Conservation (phyloP, 2,329 filamentous ascomycete genomes). For the Coniosporium tulheliwenetii region DNA sequence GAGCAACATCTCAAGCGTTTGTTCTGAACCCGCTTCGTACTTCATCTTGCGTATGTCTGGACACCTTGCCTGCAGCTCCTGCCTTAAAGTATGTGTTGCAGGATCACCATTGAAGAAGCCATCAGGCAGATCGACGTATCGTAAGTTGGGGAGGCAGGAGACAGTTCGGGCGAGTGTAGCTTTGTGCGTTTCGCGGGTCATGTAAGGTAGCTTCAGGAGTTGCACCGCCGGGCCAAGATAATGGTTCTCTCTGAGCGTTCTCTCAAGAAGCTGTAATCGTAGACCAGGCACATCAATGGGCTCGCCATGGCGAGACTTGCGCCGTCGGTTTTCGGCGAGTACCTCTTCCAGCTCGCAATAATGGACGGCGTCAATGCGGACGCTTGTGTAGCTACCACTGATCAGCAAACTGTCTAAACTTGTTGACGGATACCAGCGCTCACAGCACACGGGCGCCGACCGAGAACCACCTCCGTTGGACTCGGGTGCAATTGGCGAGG, state of each 20-base stretch:
- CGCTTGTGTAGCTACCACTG: slow-evolving; percentile 57
- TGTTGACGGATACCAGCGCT: slow-evolving; percentile 18
- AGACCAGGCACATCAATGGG: slow-evolving; percentile 65
- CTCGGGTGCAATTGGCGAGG: slow-evolving; percentile 62
- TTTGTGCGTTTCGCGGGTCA: slow-evolving; percentile 80
- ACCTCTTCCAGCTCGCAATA: slow-evolving; percentile 81
- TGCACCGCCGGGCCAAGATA: slow-evolving; percentile 54
- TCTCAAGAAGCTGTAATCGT: slow-evolving; percentile 63
- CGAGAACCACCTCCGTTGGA: slow-evolving; percentile 56
- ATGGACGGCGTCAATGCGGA: slow-evolving; percentile 87
- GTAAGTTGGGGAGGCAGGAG: slow-evolving; percentile 71
- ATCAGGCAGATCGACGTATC: slow-evolving; percentile 80
- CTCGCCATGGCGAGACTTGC: slow-evolving; percentile 56
- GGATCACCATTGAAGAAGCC: slow-evolving; percentile 73
- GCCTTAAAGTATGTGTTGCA: slow-evolving; percentile 56
- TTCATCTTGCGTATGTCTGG: slow-evolving; percentile 79
- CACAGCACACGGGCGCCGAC: slow-evolving; percentile 47
- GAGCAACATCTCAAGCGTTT: slow-evolving; percentile 55
- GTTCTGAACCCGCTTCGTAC: slow-evolving; percentile 65
- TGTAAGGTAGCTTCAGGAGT: slow-evolving; percentile 82
- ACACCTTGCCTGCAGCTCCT: slow-evolving; percentile 74
- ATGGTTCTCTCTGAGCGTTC: slow-evolving; percentile 66
- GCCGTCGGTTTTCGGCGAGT: slow-evolving; percentile 64
- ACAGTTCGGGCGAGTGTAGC: slow-evolving; percentile 55
- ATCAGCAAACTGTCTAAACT: slow-evolving; percentile 5